Percentiles rank a stretch among this genome's conserved stretches.
These are phyloP conservation scores for Xylaria cubensis DNA, from an alignment of 495 filamentous ascomycete species.

Conservation along the genomic window DNA sequence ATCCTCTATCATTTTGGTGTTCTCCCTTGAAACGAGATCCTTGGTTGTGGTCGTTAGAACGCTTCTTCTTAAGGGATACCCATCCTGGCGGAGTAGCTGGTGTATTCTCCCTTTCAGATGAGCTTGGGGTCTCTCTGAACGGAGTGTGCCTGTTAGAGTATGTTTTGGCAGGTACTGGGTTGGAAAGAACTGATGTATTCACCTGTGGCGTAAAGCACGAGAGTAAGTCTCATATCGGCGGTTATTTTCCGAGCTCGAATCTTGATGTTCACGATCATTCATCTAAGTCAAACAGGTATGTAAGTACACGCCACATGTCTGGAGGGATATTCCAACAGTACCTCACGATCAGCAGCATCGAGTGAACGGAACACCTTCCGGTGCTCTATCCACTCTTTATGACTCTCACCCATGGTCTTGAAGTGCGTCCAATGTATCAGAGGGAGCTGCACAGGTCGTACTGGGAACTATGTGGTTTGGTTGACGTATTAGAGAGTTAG, in stretches of 20 bases:
- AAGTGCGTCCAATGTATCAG: not conserved
- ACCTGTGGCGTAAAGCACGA: not conserved
- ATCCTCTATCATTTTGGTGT: not conserved
- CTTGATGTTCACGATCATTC: not conserved
- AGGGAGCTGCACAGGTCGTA: not conserved
- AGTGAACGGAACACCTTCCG: not conserved
- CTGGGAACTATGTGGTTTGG: not conserved
- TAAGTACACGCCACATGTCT: not conserved
- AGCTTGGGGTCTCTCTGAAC: not conserved
- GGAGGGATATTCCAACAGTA: not conserved
- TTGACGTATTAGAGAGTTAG: not conserved
- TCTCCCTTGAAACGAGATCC: not conserved
- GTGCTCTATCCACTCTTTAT: not conserved
- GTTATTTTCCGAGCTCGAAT: not conserved
- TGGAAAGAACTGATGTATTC: not conserved
- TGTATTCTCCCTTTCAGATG: not conserved
- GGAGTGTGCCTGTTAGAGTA: not conserved
- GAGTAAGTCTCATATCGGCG: not conserved
- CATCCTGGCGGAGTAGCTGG: too few relatives aligned
- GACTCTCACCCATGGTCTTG: not conserved
- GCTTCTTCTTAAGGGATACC: too few relatives aligned
- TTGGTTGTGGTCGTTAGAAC: not conserved
- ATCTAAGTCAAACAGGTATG: not conserved
- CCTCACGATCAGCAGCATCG: not conserved
- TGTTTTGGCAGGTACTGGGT: not conserved